A percentile compares a stretch with the other conserved stretches of the same genome.
These are phyloP conservation scores for Asparagopsis taxiformis DNA, from an alignment of 31 red algal species.

Conservation along the genomic window DNA sequence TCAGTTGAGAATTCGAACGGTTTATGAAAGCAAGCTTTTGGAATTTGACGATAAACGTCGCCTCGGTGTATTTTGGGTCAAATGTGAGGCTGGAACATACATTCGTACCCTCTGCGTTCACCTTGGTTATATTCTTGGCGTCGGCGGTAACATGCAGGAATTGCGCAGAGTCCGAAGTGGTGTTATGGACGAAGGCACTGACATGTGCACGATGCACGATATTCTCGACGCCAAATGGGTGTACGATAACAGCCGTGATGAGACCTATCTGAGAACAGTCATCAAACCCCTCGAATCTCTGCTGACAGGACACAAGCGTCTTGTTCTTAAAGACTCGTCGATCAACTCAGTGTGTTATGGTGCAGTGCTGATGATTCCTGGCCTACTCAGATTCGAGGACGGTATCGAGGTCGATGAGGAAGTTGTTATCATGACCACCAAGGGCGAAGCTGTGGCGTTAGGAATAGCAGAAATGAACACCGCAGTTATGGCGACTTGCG, in stretches of 20 bases:
- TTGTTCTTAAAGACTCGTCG: constrained; percentile 93
- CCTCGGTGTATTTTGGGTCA: constrained; percentile 90
- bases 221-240: constrained; percentile 98
- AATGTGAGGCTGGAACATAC: constrained; percentile 98
- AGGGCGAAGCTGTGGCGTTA: constrained; percentile 95
- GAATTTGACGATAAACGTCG: constrained; percentile 83
- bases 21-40: constrained; percentile 92
- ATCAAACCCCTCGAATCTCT: constrained; percentile 92
- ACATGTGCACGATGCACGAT: constrained; percentile 96
- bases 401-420: constrained; percentile 95
- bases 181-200: constrained; percentile 70
- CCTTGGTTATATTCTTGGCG: constrained; percentile 88
- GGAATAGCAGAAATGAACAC: constrained; percentile 97
- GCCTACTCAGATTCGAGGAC: constrained; percentile 90
- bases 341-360: constrained; percentile 98
- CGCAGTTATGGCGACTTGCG: constrained; percentile 94
- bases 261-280: constrained; percentile 90
- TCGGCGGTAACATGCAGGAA: constrained; percentile 98
- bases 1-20: constrained; percentile 93
- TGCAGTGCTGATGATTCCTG: constrained; percentile 98
- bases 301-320: constrained; percentile 77
- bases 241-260: constrained; percentile 85
- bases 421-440: constrained; percentile 96
- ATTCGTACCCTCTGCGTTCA: constrained; percentile 98
- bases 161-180: constrained; percentile 91